Evolutionary conservation across 306 rosid genomes (phyloP).

Genomic region (Sicyos edulis): DNA sequence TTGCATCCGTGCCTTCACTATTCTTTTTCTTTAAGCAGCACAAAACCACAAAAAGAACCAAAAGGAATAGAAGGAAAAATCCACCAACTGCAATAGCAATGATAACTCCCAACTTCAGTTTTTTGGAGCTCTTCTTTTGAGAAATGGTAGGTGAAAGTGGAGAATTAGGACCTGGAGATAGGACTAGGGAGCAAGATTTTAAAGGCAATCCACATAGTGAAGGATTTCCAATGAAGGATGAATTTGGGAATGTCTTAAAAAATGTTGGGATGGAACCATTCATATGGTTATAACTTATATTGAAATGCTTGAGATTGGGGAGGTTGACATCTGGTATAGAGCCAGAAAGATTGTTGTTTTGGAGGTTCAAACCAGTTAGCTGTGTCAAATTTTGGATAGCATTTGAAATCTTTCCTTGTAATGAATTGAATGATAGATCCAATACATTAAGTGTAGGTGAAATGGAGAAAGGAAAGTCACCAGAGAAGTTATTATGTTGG

Average conservation of each 20-base stretch:
- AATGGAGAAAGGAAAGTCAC: constrained; percentile 63
- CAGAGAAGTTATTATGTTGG: constrained; percentile 79
- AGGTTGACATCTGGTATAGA: constrained; percentile 57
- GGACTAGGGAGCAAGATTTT: constrained; percentile 42
- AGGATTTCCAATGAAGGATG: constrained; percentile 72
- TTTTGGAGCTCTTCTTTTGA: constrained; percentile 37
- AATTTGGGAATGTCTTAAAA: constrained; percentile 49
- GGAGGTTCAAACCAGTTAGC: constrained; percentile 62
- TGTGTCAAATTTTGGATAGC: constrained; percentile 52
- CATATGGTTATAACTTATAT: constrained; percentile 75
- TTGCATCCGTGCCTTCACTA: too few species aligned
- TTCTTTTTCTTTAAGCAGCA: too few species aligned
- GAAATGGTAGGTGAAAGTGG: constrained; percentile 38
- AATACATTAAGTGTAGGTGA: constrained; percentile 53
- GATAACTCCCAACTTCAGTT: constrained; percentile 50
- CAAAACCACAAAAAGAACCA: constrained; percentile 46
- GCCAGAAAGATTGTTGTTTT: constrained; percentile 75
- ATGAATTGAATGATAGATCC: constrained; percentile 77
- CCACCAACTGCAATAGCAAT: constrained; percentile 85
- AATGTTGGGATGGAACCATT: constrained; percentile 72
- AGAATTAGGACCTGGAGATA: constrained; percentile 39
- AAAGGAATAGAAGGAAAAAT: constrained; percentile 38
- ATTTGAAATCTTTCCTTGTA: constrained; percentile 58
- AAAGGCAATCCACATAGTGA: constrained; percentile 73
- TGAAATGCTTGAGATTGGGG: constrained; percentile 50